Evolutionary conservation across 306 rosid species (phyloP).

Genomic region (Quercus agrifolia): DNA sequence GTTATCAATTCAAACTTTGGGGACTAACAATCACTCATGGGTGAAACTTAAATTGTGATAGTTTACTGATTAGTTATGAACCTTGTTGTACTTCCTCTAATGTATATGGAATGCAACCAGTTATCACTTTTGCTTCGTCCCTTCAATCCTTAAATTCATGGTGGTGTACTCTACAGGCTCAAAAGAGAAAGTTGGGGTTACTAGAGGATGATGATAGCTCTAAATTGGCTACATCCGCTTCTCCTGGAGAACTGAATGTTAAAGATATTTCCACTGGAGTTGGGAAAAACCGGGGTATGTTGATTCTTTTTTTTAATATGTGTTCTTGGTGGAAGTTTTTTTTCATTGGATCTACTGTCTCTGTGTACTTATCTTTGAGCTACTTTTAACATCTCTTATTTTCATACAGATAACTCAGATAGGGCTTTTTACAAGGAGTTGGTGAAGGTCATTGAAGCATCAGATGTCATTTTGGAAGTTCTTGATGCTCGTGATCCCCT

Average conservation of each 20-base stretch:
- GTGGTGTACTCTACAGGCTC: conserved; percentile 45
- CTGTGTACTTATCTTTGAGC: neutral
- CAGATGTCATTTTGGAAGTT: conserved; percentile 94
- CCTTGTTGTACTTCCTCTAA: neutral
- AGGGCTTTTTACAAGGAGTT: conserved; percentile 88
- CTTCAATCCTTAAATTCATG: neutral
- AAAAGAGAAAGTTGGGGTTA: conserved; percentile 84
- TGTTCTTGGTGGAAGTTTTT: neutral
- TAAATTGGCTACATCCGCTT: conserved; percentile 16
- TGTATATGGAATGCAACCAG: neutral
- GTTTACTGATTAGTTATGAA: too few relatives aligned
- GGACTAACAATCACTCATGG: too few relatives aligned
- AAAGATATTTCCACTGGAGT: conserved; percentile 12
- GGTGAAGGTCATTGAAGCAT: conserved; percentile 79
- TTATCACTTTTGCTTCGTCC: neutral
- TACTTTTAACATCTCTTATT: neutral
- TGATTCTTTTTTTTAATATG: neutral
- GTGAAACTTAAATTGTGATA: too few relatives aligned
- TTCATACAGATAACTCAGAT: conserved; percentile 54
- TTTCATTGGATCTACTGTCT: neutral
- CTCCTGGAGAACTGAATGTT: neutral
- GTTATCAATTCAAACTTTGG: too few relatives aligned
- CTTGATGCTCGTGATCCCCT: conserved; percentile 98
- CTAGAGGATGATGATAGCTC: conserved; percentile 50
- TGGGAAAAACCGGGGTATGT: conserved; percentile 53